Percentiles rank a stretch among this genome's conserved stretches.
Evolutionary conservation across 306 rosid species (phyloP).

Genomic region (Parietaria judaica): DNA sequence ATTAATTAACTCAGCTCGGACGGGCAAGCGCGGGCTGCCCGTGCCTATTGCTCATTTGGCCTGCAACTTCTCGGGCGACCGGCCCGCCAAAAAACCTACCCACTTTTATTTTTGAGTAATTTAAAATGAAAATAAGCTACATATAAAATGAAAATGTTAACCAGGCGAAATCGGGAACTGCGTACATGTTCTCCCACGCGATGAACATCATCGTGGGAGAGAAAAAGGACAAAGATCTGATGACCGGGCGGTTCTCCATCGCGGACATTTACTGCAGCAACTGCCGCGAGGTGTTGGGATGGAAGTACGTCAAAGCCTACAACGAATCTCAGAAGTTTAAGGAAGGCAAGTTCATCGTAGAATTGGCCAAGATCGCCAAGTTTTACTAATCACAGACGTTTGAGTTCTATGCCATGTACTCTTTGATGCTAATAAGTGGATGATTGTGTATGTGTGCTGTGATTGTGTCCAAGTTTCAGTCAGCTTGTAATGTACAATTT

Average conservation of each 20-base stretch:
- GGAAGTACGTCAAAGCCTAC: slow-evolving; percentile 36
- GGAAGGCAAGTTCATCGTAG: slow-evolving; percentile 38
- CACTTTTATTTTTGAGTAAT: too few relatives aligned
- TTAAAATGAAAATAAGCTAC: too few relatives aligned
- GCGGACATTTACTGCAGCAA: slow-evolving; percentile 33
- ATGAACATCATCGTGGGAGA: slow-evolving; percentile 37
- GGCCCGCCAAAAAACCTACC: too few relatives aligned
- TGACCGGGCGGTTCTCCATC: slow-evolving; percentile 26
- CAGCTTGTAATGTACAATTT: not conserved
- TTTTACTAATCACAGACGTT: slow-evolving; percentile 10
- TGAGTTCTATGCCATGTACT: too few relatives aligned
- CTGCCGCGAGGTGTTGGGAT: slow-evolving; percentile 36
- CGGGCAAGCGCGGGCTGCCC: too few relatives aligned
- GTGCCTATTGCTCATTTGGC: too few relatives aligned
- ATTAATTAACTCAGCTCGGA: too few relatives aligned
- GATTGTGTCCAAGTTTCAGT: too few relatives aligned
- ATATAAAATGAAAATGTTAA: not conserved
- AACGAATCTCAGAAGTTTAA: slow-evolving; percentile 19
- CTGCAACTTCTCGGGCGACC: too few relatives aligned
- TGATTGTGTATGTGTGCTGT: not conserved
- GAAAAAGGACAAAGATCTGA: slow-evolving; percentile 21
- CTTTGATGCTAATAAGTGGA: not conserved
- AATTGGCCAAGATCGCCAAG: slow-evolving; percentile 33
- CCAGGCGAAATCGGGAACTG: slow-evolving; percentile 35
- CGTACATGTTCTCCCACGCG: slow-evolving; percentile 36